Base-by-base conservation (phyloP, 1,139 yeast species). In the Scheffersomyces insectosa region DNA sequence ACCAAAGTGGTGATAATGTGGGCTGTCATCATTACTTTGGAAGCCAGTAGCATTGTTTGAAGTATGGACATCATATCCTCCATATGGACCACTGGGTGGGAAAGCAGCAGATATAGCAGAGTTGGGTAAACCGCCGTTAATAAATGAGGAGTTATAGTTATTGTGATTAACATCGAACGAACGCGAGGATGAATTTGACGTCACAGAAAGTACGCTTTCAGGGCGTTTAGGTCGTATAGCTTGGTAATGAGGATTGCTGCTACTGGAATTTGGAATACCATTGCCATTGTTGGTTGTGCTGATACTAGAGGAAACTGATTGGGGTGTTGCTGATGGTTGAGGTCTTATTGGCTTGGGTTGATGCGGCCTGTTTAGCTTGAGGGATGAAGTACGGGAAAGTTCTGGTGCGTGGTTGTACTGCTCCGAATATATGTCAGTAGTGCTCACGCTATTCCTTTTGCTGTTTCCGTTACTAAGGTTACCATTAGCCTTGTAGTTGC, bases 181-280 rank as follows among this genome's bases (percentile, higher is more conserved):
- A n/a, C 55, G 39, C 35, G 46, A 49, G 32, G 77, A 70, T 8
- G 74, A 68, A 44, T 67, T 71, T 0, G 75, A 70, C 7, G 74
- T 59, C 12, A 70, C 55, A 1, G 77, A 72, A 47, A 72, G 50
- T 9, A 70, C 77, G 47, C 76, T 68, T 48, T 72, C 75, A 0
- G 78, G 77, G 36, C 78, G 57, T 44, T 65, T 66, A 1, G 72
- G 71, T 38, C 71, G 61, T 42, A 54, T 56, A 23, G 60, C 62
- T 37, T 59, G 66, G 45, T 60, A 56, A 36, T 59, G 62, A 4
- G 53, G 44, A 6, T 42, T 33, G 15, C 38, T 30, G 27, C 48
- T 43, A 6, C 25, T 20, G 25, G 6, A 7, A 20, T 20, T 20
- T 20, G 25, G 25, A 20, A 20, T 20, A 20, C 25, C 25, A 20